Base-by-base conservation (phyloP, 2,329 filamentous ascomycete species). In the Dactylellina haptotyla region DNA sequence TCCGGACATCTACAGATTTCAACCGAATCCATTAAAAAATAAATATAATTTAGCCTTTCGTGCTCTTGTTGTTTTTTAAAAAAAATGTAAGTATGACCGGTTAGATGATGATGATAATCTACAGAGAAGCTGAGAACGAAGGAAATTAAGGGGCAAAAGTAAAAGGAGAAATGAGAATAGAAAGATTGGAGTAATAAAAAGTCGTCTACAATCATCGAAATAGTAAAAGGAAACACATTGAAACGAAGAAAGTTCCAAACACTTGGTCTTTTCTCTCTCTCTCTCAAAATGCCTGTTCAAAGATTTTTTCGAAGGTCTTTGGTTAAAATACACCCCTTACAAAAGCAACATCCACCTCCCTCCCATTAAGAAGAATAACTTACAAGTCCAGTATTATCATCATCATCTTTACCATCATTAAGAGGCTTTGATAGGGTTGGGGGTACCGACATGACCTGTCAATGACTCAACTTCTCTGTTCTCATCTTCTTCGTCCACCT, bases 381-480 rank as follows among this genome's bases (percentile, higher is more conserved):
- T 75, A 69, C 63, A 67, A 69, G 48, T 51, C 50, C 53, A 14
- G 23, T 41, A 46, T 46, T 20, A 53, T 50, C 63, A 66, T 66
- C 61, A 74, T 74, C 54, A 74, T 65, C 59, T 41, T 71, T 48
- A 66, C 50, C 48, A 59, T 63, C 53, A 59, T 72, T 61, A 73
- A 32, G 61, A 65, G 34, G 61, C 54, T 73, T 61, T 53, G 51
- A 61, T 53, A 51, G 70, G 51, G 48, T 57, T 61, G 64, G 70
- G 70, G 70, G 63, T 53, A 67, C 70, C 45, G 70, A 75, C 70
- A 75, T 75, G 70, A 39, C 70, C 70, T 63, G 63, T 63, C 57
- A 75, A 64, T 67, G 70, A 75, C 70, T 75, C 61, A 75, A 53
- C 70, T 67, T 75, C 70, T 69, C 64, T 54, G 50, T 54, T 69